These are phyloP conservation scores for Pseudognaphalium luteoalbum DNA, from an alignment of 129 eudicot genomes.

Conservation along the genomic window DNA sequence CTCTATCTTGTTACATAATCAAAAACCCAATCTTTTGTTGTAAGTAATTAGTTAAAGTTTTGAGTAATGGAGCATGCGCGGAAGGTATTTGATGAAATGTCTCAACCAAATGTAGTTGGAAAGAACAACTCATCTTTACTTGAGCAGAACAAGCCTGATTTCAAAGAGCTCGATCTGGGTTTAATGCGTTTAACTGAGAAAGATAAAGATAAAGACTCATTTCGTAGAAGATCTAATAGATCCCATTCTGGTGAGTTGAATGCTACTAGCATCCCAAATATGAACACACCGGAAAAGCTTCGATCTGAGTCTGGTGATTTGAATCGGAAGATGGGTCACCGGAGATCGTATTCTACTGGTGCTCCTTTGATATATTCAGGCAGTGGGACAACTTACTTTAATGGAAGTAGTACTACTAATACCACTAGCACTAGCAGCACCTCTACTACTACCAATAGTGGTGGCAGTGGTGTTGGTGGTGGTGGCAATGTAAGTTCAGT, in stretches of 20 bases:
- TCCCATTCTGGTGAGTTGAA: conserved; percentile 41
- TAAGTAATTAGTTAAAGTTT: not conserved
- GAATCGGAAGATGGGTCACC: conserved; percentile 46
- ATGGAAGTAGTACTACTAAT: conserved; percentile 26
- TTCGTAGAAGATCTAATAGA: conserved; percentile 34
- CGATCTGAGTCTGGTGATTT: conserved; percentile 43
- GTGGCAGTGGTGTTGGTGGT: conserved; percentile 19
- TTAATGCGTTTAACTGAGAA: conserved; percentile 13
- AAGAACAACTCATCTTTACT: conserved; percentile 13
- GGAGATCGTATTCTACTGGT: conserved; percentile 61
- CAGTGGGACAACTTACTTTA: conserved; percentile 16
- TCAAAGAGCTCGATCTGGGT: conserved; percentile 54
- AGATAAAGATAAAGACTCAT: conserved; percentile 16
- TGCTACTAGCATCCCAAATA: conserved; percentile 13
- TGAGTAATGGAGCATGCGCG: conserved; percentile 41
- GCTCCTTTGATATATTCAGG: conserved; percentile 62
- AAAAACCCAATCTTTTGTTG: conserved; percentile 11
- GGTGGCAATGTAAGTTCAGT: conserved; percentile 40
- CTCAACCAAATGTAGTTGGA: conserved; percentile 28
- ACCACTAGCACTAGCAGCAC: conserved; percentile 34
- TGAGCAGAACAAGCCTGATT: conserved; percentile 55
- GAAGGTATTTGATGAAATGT: conserved; percentile 40
- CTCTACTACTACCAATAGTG: conserved; percentile 29
- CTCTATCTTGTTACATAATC: not conserved
- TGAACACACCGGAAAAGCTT: conserved; percentile 34